Conservation (phyloP, 73 alveolate genomes). For the Loxodes magnus region DNA sequence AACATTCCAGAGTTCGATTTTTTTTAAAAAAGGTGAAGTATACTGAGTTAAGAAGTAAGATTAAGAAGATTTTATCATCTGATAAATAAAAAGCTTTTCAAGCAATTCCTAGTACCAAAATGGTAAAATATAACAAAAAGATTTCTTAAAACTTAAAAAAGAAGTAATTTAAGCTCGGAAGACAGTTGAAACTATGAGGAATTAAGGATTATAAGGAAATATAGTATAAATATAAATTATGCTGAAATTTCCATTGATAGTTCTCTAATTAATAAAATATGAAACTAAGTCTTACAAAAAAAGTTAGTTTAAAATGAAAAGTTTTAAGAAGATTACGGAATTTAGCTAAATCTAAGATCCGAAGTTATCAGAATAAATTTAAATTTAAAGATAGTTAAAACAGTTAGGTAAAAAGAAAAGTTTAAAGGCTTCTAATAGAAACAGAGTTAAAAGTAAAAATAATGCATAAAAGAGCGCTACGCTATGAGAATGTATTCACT, state of each 20-base stretch:
- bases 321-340: constrained; percentile 39
- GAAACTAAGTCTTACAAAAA: constrained; percentile 25
- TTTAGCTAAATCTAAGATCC: constrained; percentile 27
- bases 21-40: constrained; percentile 43
- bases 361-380: constrained; percentile 38
- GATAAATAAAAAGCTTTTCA: constrained; percentile 20
- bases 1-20: constrained; percentile 73
- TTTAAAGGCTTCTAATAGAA: constrained; percentile 69
- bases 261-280: constrained; percentile 46
- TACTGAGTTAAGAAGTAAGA: constrained; percentile 35
- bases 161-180: constrained; percentile 77
- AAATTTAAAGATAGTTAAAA: constrained; percentile 21
- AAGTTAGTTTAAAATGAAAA: constrained; percentile 21
- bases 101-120: constrained; percentile 5
- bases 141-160: constrained; percentile 44
- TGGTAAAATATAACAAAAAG: constrained; percentile 59
- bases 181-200: constrained; percentile 76
- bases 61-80: constrained; percentile 40
- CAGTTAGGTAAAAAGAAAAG: constrained; percentile 15
- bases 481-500: constrained; percentile 47
- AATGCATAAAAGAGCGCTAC: no score
- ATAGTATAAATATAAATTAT: constrained; percentile 45
- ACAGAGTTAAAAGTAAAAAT: constrained; percentile 59
- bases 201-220: constrained; percentile 60
- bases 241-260: constrained; percentile 57